Evolutionary conservation across 1,139 yeast species (phyloP).

Genomic region (Debaryomyces singareniensis): DNA sequence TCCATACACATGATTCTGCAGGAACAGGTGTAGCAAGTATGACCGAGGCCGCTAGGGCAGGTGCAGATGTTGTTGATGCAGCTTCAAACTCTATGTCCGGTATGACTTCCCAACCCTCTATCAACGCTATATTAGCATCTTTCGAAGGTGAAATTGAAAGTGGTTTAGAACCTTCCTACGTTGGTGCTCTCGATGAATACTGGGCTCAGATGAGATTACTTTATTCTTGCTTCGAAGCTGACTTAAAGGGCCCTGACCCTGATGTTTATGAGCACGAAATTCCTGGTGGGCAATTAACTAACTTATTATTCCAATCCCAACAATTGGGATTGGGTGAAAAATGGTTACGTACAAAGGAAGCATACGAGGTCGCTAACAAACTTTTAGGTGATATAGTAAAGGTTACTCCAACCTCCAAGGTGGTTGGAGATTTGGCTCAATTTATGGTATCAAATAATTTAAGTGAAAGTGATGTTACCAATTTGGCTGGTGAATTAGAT

Average conservation of each 20-base stretch:
- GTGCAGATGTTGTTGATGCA: conserved; percentile 97
- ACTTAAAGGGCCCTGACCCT: conserved; percentile 98
- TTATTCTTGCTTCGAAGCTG: conserved; percentile 97
- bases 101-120: conserved; percentile 96
- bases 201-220: conserved; percentile 99
- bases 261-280: conserved; percentile 97
- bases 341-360: conserved; percentile 93
- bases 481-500: conserved; percentile 83
- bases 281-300: conserved; percentile 99
- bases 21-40: conserved; percentile 98
- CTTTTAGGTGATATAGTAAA: conserved; percentile 94
- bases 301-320: conserved; percentile 96
- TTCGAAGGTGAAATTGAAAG: conserved; percentile 81
- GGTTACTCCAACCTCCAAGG: conserved; percentile 98
- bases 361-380: conserved; percentile 84
- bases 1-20: conserved; percentile 98
- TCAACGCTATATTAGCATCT: conserved; percentile 87
- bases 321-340: conserved; percentile 95
- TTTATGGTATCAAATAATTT: conserved; percentile 96
- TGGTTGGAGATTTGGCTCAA: conserved; percentile 98
- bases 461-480: conserved; percentile 74
- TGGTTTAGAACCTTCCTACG: conserved; percentile 60
- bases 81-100: conserved; percentile 98
- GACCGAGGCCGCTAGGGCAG: conserved; percentile 91
- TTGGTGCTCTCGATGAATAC: conserved; percentile 82